Conservation (phyloP, 148 eudicot genomes). For the Diospyros lotus region DNA sequence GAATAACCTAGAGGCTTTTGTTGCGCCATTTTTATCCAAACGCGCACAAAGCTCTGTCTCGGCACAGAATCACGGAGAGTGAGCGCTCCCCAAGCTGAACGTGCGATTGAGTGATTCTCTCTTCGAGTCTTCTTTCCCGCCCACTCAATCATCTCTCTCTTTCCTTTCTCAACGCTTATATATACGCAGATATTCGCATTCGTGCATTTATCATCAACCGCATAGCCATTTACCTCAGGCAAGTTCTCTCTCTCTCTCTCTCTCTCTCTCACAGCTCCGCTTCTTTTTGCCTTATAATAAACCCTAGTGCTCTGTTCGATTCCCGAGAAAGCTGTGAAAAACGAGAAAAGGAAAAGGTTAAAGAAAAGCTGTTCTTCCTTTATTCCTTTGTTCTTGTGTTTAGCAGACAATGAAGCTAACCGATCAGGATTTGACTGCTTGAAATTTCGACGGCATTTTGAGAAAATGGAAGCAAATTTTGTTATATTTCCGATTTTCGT, state of each 20-base stretch:
- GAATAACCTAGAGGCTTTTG: too few relatives aligned
- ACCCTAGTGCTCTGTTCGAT: constrained; percentile 14
- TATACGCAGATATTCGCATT: not conserved
- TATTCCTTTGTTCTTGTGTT: not conserved
- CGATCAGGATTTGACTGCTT: not conserved
- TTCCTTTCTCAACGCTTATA: not conserved
- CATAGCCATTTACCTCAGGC: constrained; percentile 8
- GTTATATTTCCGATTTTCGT: too few relatives aligned
- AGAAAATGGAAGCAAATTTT: too few relatives aligned
- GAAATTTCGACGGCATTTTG: not conserved
- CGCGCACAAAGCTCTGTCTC: too few relatives aligned
- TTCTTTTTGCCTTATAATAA: not conserved
- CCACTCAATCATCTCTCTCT: not conserved
- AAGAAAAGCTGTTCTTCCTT: not conserved
- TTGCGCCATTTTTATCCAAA: too few relatives aligned
- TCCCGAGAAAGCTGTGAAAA: not conserved
- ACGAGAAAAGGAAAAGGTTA: not conserved
- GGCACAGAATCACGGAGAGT: too few relatives aligned
- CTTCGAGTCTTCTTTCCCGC: constrained; percentile 1
- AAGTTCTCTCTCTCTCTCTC: constrained; percentile 4
- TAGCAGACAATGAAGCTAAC: not conserved
- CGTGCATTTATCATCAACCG: not conserved
- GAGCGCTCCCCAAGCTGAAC: too few relatives aligned
- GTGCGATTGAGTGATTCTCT: not conserved
- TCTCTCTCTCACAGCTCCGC: not conserved